A percentile compares a stretch with the other conserved stretches of the same genome.
Conservation (phyloP, 2,329 filamentous ascomycete genomes). For the Neoscytalidium dimidiatum region DNA sequence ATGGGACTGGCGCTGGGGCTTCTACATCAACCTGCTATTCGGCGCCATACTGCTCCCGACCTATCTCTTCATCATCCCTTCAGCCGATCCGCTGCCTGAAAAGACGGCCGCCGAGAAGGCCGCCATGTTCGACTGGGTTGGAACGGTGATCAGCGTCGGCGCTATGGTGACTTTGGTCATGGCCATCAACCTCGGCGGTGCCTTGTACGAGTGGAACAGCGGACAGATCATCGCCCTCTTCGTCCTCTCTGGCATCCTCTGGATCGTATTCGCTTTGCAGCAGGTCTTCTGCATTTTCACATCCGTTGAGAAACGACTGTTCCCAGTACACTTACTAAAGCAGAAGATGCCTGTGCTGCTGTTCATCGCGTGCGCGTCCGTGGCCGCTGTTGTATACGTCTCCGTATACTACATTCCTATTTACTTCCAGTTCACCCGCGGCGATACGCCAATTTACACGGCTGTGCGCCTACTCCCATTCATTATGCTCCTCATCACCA, state of each 20-base stretch:
- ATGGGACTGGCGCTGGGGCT: constrained; percentile 51
- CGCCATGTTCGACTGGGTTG: constrained; percentile 34
- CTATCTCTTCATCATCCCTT: constrained; percentile 33
- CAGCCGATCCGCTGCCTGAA: not conserved
- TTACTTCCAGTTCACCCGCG: constrained; percentile 30
- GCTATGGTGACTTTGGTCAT: constrained; percentile 47
- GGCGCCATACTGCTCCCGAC: constrained; percentile 23
- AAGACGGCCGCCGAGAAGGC: not conserved
- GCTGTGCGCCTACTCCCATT: constrained; percentile 30
- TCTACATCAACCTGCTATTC: constrained; percentile 37
- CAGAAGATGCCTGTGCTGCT: constrained; percentile 34
- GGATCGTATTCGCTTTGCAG: constrained; percentile 47
- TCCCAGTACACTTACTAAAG: constrained; percentile 52
- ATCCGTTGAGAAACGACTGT: constrained; percentile 45
- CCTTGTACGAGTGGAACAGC: constrained; percentile 50
- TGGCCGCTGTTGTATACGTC: constrained; percentile 8
- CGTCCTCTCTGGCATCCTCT: constrained; percentile 45
- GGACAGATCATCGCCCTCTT: constrained; percentile 49
- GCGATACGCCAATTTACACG: constrained; percentile 26
- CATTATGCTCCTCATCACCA: constrained; percentile 24
- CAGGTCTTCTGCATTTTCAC: constrained; percentile 52
- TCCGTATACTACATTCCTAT: constrained; percentile 31
- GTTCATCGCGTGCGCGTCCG: constrained; percentile 44
- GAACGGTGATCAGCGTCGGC: constrained; percentile 47
- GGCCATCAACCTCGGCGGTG: constrained; percentile 55